Evolutionary conservation across 495 filamentous ascomycete genomes (phyloP).

Genomic region (Aspergillus haitiensis): DNA sequence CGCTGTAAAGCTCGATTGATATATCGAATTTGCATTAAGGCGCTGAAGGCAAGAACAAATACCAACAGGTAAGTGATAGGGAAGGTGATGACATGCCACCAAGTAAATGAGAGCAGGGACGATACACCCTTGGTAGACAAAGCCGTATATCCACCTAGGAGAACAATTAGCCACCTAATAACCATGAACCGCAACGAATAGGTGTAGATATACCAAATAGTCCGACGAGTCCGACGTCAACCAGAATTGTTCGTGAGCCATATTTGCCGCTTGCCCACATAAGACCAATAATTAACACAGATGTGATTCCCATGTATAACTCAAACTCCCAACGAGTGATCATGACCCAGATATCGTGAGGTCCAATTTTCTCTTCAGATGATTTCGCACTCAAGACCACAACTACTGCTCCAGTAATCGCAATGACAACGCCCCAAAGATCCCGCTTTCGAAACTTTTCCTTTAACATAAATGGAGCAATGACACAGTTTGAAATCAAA

Average conservation of each 20-base stretch:
- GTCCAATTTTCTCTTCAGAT: constrained; percentile 86
- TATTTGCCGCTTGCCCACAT: constrained; percentile 82
- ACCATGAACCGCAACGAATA: background rate
- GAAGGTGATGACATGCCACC: constrained; percentile 84
- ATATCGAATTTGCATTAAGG: constrained; percentile 93
- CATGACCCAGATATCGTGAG: constrained; percentile 83
- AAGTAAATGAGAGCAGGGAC: constrained; percentile 84
- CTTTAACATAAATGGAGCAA: constrained; percentile 89
- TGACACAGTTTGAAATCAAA: constrained; percentile 91
- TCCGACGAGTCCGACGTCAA: constrained; percentile 90
- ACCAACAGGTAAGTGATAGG: constrained; percentile 86
- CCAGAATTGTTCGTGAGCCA: constrained; percentile 80
- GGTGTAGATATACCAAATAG: constrained; percentile 69
- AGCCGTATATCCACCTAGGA: constrained; percentile 84
- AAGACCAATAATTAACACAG: constrained; percentile 66
- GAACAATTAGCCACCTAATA: constrained; percentile 27
- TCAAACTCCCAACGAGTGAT: constrained; percentile 91
- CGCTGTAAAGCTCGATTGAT: constrained; percentile 91
- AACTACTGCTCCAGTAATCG: constrained; percentile 83
- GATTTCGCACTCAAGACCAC: constrained; percentile 91
- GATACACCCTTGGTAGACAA: constrained; percentile 95
- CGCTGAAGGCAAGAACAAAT: constrained; percentile 74
- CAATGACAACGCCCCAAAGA: constrained; percentile 80
- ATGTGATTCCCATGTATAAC: constrained; percentile 79
- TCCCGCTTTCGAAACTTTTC: constrained; percentile 85